These are phyloP conservation scores for Colletotrichum spaethianum DNA, from an alignment of 2,329 filamentous ascomycete species.

Conservation along the genomic window DNA sequence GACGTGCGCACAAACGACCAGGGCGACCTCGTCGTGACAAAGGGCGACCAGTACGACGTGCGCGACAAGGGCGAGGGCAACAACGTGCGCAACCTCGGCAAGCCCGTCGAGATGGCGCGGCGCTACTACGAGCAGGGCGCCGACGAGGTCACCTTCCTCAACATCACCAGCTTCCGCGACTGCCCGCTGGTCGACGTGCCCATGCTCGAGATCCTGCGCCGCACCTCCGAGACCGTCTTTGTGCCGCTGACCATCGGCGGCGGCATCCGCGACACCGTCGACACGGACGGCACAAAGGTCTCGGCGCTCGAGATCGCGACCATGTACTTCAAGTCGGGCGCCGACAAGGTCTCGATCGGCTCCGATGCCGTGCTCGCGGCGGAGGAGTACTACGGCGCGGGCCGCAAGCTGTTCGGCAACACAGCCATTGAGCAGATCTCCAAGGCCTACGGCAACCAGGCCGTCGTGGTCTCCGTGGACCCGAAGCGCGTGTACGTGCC, in stretches of 20 bases:
- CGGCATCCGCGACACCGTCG: constrained; percentile 92
- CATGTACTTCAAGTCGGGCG: constrained; percentile 97
- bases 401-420: constrained; percentile 78
- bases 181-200: constrained; percentile 92
- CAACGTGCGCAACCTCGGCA: constrained; percentile 90
- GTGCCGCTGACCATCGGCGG: constrained; percentile 96
- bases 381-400: constrained; percentile 86
- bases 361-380: constrained; percentile 94
- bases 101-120: constrained; percentile 94
- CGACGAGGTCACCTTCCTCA: constrained; percentile 97
- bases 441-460: constrained; percentile 93
- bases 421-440: constrained; percentile 98
- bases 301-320: constrained; percentile 93
- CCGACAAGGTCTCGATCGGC: constrained; percentile 97
- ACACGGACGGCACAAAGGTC: constrained; percentile 88
- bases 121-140: constrained; percentile 97
- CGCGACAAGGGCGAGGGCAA: constrained; percentile 82
- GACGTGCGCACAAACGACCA: constrained; percentile 95
- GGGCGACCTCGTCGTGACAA: constrained; percentile 96
- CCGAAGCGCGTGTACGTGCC: constrained; percentile 92
- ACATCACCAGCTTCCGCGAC: constrained; percentile 98
- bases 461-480: constrained; percentile 95
- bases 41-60: constrained; percentile 98
- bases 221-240: constrained; percentile 91
- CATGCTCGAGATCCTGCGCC: constrained; percentile 94